A percentile compares a stretch with the other conserved stretches of the same genome.
phyloP scores from a whole-genome alignment of 129 eudicot genomes.

The Flaveria ramosissima region DNA sequence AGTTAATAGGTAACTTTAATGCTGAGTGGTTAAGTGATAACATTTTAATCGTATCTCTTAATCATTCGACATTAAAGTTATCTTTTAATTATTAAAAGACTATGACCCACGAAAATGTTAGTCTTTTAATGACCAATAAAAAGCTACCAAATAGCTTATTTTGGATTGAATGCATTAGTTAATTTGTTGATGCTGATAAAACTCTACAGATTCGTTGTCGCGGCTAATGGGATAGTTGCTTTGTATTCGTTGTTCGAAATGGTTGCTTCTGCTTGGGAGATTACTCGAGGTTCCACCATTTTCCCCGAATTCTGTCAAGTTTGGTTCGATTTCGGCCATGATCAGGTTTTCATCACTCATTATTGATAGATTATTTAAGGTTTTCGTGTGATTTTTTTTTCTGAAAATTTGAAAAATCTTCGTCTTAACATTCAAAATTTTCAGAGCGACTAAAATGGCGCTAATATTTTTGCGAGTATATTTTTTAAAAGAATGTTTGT shows the following conservation, averaged over 20 bases:
- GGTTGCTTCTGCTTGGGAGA: slow-evolving; percentile 78
- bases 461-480: slow-evolving; percentile 19
- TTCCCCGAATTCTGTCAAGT: slow-evolving; percentile 67
- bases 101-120: too few species aligned
- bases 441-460: slow-evolving; percentile 28
- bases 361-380: neutral
- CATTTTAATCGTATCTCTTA: too few species aligned
- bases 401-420: too few species aligned
- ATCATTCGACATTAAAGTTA: too few species aligned
- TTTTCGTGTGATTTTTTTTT: too few species aligned
- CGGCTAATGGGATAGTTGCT: slow-evolving; percentile 69
- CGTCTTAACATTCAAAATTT: slow-evolving; percentile 14
- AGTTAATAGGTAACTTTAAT: too few species aligned
- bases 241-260: slow-evolving; percentile 70
- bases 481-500: slow-evolving; percentile 13
- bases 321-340: slow-evolving; percentile 86
- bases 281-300: slow-evolving; percentile 57
- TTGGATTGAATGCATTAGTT: too few species aligned
- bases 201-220: slow-evolving; percentile 53
- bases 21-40: too few species aligned
- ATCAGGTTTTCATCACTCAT: slow-evolving; percentile 48
- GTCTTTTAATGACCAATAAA: too few species aligned
- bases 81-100: too few species aligned
- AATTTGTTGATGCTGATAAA: neutral
- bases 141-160: too few species aligned